A percentile compares a stretch with the other conserved stretches of the same genome.
Evolutionary conservation across 176 grass and related monocot species (phyloP).

Genomic region (Echinochloa phyllopogon): DNA sequence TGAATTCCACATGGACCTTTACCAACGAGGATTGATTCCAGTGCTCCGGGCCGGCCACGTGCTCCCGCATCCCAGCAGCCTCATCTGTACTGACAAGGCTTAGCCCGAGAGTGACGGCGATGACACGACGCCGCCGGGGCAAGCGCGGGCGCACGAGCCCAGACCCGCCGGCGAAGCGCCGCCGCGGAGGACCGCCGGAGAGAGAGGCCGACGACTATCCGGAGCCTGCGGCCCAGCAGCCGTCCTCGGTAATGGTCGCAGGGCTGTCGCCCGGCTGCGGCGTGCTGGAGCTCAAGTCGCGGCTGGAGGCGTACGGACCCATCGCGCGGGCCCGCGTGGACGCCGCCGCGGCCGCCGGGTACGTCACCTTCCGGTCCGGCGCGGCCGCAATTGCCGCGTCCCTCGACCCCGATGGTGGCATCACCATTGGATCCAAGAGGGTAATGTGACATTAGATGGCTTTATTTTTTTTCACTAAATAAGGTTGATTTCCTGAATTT

Average conservation of each 20-base stretch:
- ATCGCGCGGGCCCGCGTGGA: slow-evolving; percentile 74
- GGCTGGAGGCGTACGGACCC: slow-evolving; percentile 71
- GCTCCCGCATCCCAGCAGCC: not conserved
- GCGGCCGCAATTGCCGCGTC: slow-evolving; percentile 70
- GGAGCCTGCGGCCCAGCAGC: not conserved
- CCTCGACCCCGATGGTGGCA: slow-evolving; percentile 60
- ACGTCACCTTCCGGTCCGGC: slow-evolving; percentile 78
- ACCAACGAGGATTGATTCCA: too few relatives aligned
- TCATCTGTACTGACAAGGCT: not conserved
- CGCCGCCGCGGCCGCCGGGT: slow-evolving; percentile 57
- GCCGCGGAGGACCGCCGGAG: slow-evolving; percentile 37
- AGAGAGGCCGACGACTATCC: slow-evolving; percentile 5
- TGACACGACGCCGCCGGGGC: slow-evolving; percentile 45
- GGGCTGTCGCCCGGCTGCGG: slow-evolving; percentile 71
- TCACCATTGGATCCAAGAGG: slow-evolving; percentile 66
- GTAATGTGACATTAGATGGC: slow-evolving; percentile 16
- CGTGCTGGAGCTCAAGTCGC: slow-evolving; percentile 89
- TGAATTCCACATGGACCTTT: too few relatives aligned
- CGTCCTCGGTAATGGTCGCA: slow-evolving; percentile 59
- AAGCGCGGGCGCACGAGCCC: slow-evolving; percentile 65
- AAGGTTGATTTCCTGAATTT: slow-evolving; percentile 4
- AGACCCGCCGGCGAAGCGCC: slow-evolving; percentile 46
- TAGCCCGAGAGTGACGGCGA: slow-evolving; percentile 12
- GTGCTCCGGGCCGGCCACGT: too few relatives aligned
- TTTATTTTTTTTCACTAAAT: not conserved